Percentiles rank a stretch among this genome's conserved stretches.
phyloP scores from a whole-genome alignment of 192 early-diverging fungal genomes.

The Entomortierella chlamydospora region DNA sequence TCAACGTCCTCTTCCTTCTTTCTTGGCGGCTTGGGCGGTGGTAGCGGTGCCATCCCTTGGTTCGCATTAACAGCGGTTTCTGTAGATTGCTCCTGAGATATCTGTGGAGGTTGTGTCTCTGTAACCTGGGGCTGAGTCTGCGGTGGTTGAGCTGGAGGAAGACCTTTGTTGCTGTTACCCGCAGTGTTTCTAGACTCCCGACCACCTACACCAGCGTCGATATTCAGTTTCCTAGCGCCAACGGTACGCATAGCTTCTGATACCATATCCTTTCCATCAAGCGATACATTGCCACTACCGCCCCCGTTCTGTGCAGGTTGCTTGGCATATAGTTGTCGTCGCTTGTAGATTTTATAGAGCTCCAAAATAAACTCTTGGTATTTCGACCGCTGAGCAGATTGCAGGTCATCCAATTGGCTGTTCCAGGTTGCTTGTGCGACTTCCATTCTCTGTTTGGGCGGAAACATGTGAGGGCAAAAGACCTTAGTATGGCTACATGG shows the following conservation, averaged over 20 bases:
- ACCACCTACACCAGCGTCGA: constrained; percentile 4
- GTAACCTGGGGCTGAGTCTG: neutral
- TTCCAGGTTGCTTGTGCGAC: constrained; percentile 63
- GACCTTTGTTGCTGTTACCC: neutral
- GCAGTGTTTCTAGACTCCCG: neutral
- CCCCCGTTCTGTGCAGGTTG: constrained; percentile 1
- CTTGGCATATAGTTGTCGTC: constrained; percentile 19
- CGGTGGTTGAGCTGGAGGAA: constrained; percentile 4
- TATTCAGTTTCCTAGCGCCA: constrained; percentile 28
- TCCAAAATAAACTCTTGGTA: constrained; percentile 69
- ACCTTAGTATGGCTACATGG: neutral
- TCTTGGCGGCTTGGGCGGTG: constrained; percentile 8
- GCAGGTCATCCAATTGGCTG: constrained; percentile 62
- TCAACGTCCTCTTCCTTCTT: constrained; percentile 36
- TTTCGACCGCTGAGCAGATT: constrained; percentile 60
- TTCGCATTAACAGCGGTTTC: neutral
- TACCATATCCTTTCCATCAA: constrained; percentile 68
- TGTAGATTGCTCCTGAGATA: neutral
- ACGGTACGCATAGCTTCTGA: constrained; percentile 56
- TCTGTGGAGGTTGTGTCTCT: neutral
- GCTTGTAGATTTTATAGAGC: constrained; percentile 61
- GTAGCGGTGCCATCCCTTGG: neutral
- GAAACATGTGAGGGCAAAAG: neutral
- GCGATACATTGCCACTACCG: neutral
- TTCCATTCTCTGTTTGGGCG: constrained; percentile 49